Conservation (phyloP, 257 asterid genomes). For the Gentiana straminea region DNA sequence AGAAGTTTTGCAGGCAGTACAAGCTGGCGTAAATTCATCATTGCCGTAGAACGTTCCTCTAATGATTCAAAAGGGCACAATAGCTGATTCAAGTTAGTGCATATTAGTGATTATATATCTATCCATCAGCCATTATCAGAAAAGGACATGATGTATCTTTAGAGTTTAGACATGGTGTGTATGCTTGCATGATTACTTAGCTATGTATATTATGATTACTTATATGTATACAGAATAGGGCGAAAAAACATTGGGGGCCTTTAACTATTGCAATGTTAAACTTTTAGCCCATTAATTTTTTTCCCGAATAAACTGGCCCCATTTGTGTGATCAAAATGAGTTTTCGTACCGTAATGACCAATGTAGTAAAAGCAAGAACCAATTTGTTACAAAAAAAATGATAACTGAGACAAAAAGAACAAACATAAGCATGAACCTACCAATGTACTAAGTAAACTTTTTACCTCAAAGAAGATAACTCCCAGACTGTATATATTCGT, state of each 20-base stretch:
- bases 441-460: no score
- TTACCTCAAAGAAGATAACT: slow-evolving; percentile 87
- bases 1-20: slow-evolving; percentile 81
- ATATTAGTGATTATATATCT: slow-evolving; percentile 7
- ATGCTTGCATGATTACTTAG: no score
- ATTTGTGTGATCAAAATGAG: no score
- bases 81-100: slow-evolving; percentile 42
- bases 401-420: background rate
- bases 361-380: no score
- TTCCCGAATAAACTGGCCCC: no score
- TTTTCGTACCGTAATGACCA: no score
- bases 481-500: slow-evolving; percentile 78
- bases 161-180: no score
- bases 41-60: slow-evolving; percentile 64
- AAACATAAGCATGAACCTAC: background rate
- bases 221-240: no score
- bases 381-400: background rate
- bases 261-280: no score
- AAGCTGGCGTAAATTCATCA: slow-evolving; percentile 64
- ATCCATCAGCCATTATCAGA: background rate
- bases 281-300: no score
- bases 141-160: background rate
- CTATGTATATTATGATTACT: no score
- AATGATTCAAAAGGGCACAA: slow-evolving; percentile 59
- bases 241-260: no score